Percentiles rank a stretch among this genome's conserved stretches.
These are phyloP conservation scores for Colletotrichum higginsianum DNA, from an alignment of 2,329 filamentous ascomycete species.

Conservation along the genomic window DNA sequence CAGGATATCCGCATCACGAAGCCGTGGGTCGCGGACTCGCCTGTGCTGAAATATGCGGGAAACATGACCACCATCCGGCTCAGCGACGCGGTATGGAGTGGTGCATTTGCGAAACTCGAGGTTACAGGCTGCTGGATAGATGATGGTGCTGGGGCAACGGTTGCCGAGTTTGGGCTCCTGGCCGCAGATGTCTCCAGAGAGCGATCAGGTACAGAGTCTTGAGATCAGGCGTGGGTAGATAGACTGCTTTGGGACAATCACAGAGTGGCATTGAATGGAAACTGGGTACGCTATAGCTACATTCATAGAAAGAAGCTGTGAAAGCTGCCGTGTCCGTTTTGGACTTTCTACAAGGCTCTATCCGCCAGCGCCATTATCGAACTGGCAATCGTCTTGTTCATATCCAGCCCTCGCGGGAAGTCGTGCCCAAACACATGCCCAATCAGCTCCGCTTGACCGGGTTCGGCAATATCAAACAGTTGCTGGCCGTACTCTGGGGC, in stretches of 20 bases:
- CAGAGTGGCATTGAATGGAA: background rate
- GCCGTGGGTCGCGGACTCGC: background rate
- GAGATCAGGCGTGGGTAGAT: no score
- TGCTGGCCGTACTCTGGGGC: constrained; percentile 23
- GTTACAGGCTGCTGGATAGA: constrained; percentile 18
- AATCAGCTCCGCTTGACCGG: constrained; percentile 7
- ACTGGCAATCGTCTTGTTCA: background rate
- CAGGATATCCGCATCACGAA: background rate
- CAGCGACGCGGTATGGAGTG: background rate
- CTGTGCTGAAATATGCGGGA: background rate
- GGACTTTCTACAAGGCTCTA: background rate
- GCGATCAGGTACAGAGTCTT: background rate
- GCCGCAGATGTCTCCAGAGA: background rate
- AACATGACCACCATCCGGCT: background rate
- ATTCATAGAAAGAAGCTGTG: background rate
- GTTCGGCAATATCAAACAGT: constrained; percentile 22
- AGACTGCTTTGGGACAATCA: no score
- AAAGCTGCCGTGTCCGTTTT: background rate
- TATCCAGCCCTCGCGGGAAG: background rate
- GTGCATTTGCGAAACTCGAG: constrained; percentile 12
- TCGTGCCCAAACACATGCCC: background rate
- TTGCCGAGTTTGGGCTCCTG: constrained; percentile 27
- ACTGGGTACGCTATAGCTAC: background rate
- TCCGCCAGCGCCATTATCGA: background rate
- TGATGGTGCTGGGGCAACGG: constrained; percentile 3